Base-by-base conservation (phyloP, 2,329 filamentous ascomycete genomes). In the Fusarium chaquense region DNA sequence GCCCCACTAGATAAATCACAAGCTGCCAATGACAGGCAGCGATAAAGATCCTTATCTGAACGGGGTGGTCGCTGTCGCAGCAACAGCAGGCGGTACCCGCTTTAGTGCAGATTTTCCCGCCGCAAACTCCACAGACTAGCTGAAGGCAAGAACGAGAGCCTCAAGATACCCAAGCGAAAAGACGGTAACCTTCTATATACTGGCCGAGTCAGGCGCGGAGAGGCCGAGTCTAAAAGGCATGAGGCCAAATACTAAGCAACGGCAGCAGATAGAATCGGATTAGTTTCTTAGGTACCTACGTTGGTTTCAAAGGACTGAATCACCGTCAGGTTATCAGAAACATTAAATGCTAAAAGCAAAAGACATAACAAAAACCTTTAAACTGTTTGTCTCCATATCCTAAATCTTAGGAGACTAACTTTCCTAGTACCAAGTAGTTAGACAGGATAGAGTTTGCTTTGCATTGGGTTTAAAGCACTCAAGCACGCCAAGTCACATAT, bases 1-100 rank as follows among this genome's bases (percentile, higher is more conserved):
- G 33, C 61, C 64, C 73, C 73, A 73, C 73, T 46, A 9, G n/a
- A 18, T 15, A 66, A 56, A 58, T 46, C 43, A 44, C 18, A 20
- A 6, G 4, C 18, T 41, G 12, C 78, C 76, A 80, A 76, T 80
- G n/a, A 43, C 0, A n/a, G 2, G 1, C 1, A 0, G 51, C 71
- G 62, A 79, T 80, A 80, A 80, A 76, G 67, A 16, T 1, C 1
- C 57, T 76, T 76, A 79, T 79, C 76, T 62, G 2, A 16, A 49
- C 28, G 62, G 69, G 54, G 63, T 62, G 24, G 62, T 66, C 64
- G 76, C 76, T 79, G 78, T 78, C 78, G 76, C 71, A 76, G 77
- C 76, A 79, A 79, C 74, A 69, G 45, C 49, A 57, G 45, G 30
- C 66, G 47, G 69, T 64, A 41, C 67, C 71, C 74, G 65, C 72